Base-by-base conservation (phyloP, 202 grass and related monocot species). In the Carex sylvatica region DNA sequence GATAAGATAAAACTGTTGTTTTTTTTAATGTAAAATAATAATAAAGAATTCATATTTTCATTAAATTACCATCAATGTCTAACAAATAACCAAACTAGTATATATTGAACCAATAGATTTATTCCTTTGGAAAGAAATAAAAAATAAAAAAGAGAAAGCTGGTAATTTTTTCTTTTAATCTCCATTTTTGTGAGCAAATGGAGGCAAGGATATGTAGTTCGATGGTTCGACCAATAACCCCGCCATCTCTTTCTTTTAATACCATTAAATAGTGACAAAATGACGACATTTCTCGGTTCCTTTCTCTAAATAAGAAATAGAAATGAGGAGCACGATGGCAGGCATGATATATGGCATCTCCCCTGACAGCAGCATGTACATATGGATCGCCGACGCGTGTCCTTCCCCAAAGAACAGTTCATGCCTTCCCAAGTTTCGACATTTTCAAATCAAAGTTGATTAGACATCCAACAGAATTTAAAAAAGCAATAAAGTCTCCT, bases 231-330 rank as follows among this genome's bases (percentile, higher is more conserved):
- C 10, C 44, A 6, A 73, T 16, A 74, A 74, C 46, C 70, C 28
- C 44, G 44, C 4, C n/a, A n/a, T 0, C 33, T 74, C 53, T 16
- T 30, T 26, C 20, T 14, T 54, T 28, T 30, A 14, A 11, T 13
- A 64, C 9, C 26, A 73, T 22, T 72, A 40, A 40, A 73, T 52
- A 73, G 5, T 28, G 44, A 51, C 44, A 44, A 70, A 69, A 70
- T 70, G 36, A 44, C 33, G 66, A 70, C 67, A 70, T 23, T 46
- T 20, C 38, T 70, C 9, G 18, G 69, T 51, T 73, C 20, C 19
- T 73, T 73, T 73, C 42, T 52, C 19, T 59, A 77, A 38, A 77
- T 77, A 77, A 77, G 15, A 78, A 78, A 35, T 60, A 20, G 53
- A 54, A 78, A 30, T 36, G 53, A 78, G 53, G 4, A 56, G 72